phyloP scores from a whole-genome alignment of 2,329 filamentous ascomycete species.

The Fusarium tuaranense region DNA sequence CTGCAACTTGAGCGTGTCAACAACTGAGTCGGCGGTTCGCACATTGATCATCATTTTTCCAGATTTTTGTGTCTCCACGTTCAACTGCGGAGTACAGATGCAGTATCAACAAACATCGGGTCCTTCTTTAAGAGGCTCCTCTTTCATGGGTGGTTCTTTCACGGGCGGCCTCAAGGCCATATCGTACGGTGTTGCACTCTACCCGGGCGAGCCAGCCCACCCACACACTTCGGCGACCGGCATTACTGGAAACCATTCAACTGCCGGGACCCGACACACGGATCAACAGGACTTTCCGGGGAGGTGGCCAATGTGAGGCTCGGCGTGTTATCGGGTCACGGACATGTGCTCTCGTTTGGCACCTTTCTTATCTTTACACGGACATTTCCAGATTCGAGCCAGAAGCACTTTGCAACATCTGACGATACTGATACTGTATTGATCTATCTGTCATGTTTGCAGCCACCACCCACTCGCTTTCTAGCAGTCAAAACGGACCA shows the following conservation, averaged over 20 bases:
- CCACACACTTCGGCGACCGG: slow-evolving; percentile 8
- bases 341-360: not conserved
- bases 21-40: not conserved
- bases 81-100: not conserved
- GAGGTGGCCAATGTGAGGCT: not conserved
- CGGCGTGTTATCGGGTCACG: not conserved
- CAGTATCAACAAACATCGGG: not conserved
- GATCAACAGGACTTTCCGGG: slow-evolving; percentile 21
- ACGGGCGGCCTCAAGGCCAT: not conserved
- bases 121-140: not conserved
- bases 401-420: not conserved
- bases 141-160: not conserved
- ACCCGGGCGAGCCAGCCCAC: slow-evolving; percentile 9
- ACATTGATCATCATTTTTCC: not conserved
- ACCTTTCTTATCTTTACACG: not conserved
- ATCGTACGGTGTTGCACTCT: slow-evolving; percentile 1
- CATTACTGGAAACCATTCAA: slow-evolving; percentile 8
- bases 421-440: not conserved
- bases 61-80: not conserved
- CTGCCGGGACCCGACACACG: slow-evolving; percentile 10
- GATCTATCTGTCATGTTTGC: not conserved
- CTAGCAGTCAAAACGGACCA: not conserved
- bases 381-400: not conserved
- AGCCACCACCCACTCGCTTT: not conserved
- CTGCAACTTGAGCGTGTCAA: slow-evolving; percentile 7